phyloP scores from a whole-genome alignment of 176 grass and related monocot genomes.

The Canna indica region DNA sequence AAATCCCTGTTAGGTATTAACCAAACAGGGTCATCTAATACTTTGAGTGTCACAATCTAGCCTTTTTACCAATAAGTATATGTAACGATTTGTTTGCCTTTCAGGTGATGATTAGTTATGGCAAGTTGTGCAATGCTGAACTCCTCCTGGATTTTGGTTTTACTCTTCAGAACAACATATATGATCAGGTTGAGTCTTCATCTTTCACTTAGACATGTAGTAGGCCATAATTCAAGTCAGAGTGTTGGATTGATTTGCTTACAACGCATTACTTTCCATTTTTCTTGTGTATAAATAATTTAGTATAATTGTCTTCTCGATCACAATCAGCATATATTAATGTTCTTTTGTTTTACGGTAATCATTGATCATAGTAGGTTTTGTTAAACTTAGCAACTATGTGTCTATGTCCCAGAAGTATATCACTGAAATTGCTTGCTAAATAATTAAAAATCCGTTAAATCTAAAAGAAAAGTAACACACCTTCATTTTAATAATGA shows the following conservation, averaged over 20 bases:
- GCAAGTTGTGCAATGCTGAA: constrained; percentile 61
- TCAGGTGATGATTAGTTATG: constrained; percentile 79
- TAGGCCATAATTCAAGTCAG: neutral
- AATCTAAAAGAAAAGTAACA: neutral
- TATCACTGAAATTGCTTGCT: too few species aligned
- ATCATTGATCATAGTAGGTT: neutral
- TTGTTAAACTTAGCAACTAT: too few species aligned
- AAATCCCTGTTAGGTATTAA: neutral
- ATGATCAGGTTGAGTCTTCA: constrained; percentile 58
- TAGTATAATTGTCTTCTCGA: neutral
- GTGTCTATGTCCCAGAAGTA: too few species aligned
- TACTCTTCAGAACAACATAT: constrained; percentile 55
- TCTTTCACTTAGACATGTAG: neutral
- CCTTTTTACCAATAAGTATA: too few species aligned
- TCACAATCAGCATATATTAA: neutral
- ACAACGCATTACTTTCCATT: neutral
- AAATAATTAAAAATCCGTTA: too few species aligned
- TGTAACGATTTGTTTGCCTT: constrained; percentile 24
- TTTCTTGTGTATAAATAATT: neutral
- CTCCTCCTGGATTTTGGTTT: constrained; percentile 71
- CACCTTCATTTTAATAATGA: neutral
- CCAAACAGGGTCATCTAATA: neutral
- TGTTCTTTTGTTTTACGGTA: too few species aligned
- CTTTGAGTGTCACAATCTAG: neutral
- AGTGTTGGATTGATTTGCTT: neutral